Conservation (phyloP, 495 filamentous ascomycete genomes). For the Annulohypoxylon bovei region DNA sequence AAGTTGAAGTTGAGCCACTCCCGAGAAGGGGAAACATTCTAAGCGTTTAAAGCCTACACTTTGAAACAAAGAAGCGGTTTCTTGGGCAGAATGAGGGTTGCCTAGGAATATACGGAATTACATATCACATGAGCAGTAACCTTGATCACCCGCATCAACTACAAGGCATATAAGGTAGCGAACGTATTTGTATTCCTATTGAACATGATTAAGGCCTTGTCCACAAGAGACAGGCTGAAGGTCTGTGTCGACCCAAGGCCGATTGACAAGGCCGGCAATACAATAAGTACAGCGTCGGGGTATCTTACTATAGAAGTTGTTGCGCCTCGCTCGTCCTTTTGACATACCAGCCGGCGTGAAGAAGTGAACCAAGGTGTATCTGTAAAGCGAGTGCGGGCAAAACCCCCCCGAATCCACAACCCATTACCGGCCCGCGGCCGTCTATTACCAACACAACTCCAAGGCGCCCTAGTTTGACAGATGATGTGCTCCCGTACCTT, state of each 20-base stretch:
- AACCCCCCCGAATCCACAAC: conserved; percentile 24
- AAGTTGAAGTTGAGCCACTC: too few species aligned
- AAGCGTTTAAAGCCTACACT: too few species aligned
- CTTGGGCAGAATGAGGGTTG: neutral
- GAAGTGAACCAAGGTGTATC: conserved; percentile 46
- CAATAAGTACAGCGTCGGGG: conserved; percentile 40
- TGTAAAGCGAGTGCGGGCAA: conserved; percentile 44
- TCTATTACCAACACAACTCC: conserved; percentile 44
- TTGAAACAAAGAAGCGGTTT: neutral
- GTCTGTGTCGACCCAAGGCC: conserved; percentile 24
- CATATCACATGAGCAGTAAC: neutral
- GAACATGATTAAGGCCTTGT: conserved; percentile 33
- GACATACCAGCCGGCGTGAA: conserved; percentile 40
- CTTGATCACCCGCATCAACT: neutral
- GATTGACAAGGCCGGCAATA: conserved; percentile 35
- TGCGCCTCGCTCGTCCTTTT: conserved; percentile 32
- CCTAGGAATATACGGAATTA: neutral
- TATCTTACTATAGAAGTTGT: conserved; percentile 39
- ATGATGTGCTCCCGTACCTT: conserved; percentile 34
- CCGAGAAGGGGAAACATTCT: too few species aligned
- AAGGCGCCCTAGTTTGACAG: conserved; percentile 44
- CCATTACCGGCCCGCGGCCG: conserved; percentile 36
- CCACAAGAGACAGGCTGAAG: conserved; percentile 18
- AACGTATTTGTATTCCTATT: conserved; percentile 41
- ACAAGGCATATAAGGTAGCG: conserved; percentile 17